phyloP scores from a whole-genome alignment of 306 rosid species.

The Pyrus bretschneideri region DNA sequence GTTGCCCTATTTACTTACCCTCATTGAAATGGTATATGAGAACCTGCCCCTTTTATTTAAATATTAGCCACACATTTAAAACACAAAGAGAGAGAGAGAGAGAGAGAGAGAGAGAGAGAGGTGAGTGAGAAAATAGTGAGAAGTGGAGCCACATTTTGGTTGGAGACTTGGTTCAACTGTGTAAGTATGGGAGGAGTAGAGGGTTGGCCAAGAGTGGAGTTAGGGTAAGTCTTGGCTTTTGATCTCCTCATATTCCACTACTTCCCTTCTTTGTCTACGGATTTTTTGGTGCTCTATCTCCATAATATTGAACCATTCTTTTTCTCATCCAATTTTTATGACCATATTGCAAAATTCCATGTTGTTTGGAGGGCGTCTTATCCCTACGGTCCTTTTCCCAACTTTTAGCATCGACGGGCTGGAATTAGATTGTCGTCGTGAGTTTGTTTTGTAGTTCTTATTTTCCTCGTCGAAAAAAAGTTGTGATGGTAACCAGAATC shows the following conservation, averaged over 20 bases:
- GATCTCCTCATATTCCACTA: constrained; percentile 27
- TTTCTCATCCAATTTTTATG: neutral
- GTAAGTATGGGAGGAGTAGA: neutral
- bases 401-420: too few species aligned
- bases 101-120: constrained; percentile 7
- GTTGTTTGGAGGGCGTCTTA: neutral
- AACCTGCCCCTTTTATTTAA: neutral
- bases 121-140: constrained; percentile 26
- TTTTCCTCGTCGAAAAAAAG: neutral
- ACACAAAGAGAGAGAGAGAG: constrained; percentile 12
- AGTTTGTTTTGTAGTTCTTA: too few species aligned
- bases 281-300: constrained; percentile 18
- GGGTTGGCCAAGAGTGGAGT: constrained; percentile 40
- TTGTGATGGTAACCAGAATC: too few species aligned
- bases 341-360: neutral
- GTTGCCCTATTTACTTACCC: constrained; percentile 19
- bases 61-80: constrained; percentile 39
- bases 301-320: neutral
- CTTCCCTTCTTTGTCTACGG: constrained; percentile 12
- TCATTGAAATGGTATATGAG: constrained; percentile 16
- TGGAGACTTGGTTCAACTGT: constrained; percentile 27
- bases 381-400: too few species aligned
- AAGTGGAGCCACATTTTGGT: constrained; percentile 29
- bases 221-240: constrained; percentile 39
- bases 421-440: too few species aligned